These are phyloP conservation scores for Xanthoconium separans DNA, from an alignment of 1,284 basidiomycete species.

Conservation along the genomic window DNA sequence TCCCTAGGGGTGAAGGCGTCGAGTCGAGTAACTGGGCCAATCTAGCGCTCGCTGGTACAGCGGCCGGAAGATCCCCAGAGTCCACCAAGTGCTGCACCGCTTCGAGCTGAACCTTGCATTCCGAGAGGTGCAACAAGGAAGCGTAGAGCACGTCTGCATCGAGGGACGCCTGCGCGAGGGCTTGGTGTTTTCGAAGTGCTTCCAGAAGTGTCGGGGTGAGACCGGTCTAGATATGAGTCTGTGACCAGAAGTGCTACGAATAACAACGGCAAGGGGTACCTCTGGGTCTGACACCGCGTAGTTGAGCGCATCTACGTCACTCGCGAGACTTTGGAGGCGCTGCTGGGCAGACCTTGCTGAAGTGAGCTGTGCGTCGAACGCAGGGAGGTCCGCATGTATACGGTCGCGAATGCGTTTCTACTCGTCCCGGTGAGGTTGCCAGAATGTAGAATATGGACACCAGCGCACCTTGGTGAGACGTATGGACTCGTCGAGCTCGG, in stretches of 20 bases:
- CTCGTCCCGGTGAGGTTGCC: conserved; percentile 4
- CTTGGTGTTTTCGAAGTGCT: conserved; percentile 53
- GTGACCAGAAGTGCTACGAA: conserved; percentile 6
- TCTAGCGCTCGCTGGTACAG: conserved; percentile 42
- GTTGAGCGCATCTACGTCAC: conserved; percentile 52
- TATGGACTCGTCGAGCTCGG: conserved; percentile 69
- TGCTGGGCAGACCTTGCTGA: conserved; percentile 63
- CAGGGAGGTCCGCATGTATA: conserved; percentile 59
- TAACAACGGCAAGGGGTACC: conserved; percentile 37
- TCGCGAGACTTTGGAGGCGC: conserved; percentile 51
- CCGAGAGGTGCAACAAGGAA: conserved; percentile 52
- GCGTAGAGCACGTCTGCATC: conserved; percentile 52
- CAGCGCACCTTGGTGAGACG: conserved; percentile 58
- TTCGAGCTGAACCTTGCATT: conserved; percentile 47
- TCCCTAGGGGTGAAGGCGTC: conserved; percentile 52
- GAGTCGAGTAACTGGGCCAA: conserved; percentile 46
- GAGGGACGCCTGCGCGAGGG: conserved; percentile 56
- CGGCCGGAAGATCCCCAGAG: conserved; percentile 60
- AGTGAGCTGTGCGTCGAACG: conserved; percentile 62
- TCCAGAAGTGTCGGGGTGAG: conserved; percentile 56
- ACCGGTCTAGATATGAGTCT: conserved; percentile 53
- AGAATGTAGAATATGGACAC: not conserved
- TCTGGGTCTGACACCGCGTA: conserved; percentile 53
- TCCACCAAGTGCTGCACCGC: conserved; percentile 45
- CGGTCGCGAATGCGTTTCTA: conserved; percentile 68